phyloP scores from a whole-genome alignment of 2,329 filamentous ascomycete species.

The Westerdykella sp. region DNA sequence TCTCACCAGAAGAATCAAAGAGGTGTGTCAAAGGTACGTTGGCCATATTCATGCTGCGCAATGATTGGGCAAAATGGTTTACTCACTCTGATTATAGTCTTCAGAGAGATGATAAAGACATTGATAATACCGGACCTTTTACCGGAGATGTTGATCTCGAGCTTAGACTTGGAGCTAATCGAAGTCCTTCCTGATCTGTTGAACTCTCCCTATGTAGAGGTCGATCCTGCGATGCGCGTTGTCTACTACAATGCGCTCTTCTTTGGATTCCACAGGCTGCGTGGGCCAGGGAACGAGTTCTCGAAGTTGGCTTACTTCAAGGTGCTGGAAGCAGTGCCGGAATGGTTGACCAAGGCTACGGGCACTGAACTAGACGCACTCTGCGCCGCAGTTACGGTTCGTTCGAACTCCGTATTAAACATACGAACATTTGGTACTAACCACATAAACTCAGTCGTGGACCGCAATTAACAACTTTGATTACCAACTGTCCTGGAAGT shows the following conservation, averaged over 20 bases:
- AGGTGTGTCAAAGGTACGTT: constrained; percentile 15
- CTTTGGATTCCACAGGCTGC: constrained; percentile 15
- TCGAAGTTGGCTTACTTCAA: constrained; percentile 21
- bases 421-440: background rate
- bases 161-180: constrained; percentile 14
- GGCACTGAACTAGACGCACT: constrained; percentile 15
- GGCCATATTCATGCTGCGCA: background rate
- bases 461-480: constrained; percentile 22
- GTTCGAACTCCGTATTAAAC: background rate
- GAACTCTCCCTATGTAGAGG: constrained; percentile 20
- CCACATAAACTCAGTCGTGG: constrained; percentile 9
- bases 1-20: constrained; percentile 14
- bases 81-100: constrained; percentile 2
- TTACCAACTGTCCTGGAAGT: constrained; percentile 25
- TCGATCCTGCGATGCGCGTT: constrained; percentile 20
- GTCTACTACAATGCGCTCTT: constrained; percentile 25
- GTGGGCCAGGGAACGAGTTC: constrained; percentile 11
- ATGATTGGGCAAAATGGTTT: no score
- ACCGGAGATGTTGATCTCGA: constrained; percentile 12
- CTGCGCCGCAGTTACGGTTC: constrained; percentile 15
- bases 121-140: constrained; percentile 20
- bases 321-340: constrained; percentile 20
- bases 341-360: constrained; percentile 17
- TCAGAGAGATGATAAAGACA: constrained; percentile 9
- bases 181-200: constrained; percentile 18